phyloP scores from a whole-genome alignment of 192 early-diverging fungal species.

The Fimicolochytrium jonesii region DNA sequence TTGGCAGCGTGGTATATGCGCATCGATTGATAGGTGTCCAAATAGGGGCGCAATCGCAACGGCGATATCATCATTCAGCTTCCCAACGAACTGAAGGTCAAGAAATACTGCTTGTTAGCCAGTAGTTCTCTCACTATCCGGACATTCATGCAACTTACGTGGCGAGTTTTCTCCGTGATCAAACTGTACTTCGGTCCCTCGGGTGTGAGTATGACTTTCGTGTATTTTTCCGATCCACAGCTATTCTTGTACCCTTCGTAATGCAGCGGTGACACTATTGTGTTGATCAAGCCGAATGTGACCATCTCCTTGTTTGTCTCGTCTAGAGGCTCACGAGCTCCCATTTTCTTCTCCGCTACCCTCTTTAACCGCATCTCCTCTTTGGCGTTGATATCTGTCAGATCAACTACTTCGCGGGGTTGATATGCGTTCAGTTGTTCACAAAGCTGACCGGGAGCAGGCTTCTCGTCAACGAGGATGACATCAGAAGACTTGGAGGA shows the following conservation, averaged over 20 bases:
- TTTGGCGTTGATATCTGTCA: constrained; percentile 26
- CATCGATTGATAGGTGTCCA: constrained; percentile 10
- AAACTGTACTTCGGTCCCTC: no score
- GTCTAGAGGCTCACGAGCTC: neutral
- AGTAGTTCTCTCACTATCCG: no score
- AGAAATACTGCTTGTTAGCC: no score
- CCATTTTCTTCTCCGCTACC: no score
- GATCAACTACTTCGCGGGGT: constrained; percentile 23
- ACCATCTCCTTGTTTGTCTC: constrained; percentile 1
- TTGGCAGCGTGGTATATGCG: constrained; percentile 10
- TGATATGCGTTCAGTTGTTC: no score
- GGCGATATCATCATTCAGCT: constrained; percentile 20
- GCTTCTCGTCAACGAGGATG: neutral
- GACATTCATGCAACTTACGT: no score
- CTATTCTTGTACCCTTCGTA: constrained; percentile 12
- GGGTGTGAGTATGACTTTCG: constrained; percentile 15
- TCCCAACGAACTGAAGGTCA: no score
- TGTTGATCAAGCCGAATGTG: constrained; percentile 25
- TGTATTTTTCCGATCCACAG: constrained; percentile 9
- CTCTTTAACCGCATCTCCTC: constrained; percentile 17
- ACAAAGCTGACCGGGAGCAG: neutral
- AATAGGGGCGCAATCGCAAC: constrained; percentile 11
- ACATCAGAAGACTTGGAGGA: neutral
- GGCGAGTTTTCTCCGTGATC: no score
- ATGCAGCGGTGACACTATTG: constrained; percentile 1